These are phyloP conservation scores for Ceratocystis variospora DNA, from an alignment of 2,329 filamentous ascomycete genomes.

Conservation along the genomic window DNA sequence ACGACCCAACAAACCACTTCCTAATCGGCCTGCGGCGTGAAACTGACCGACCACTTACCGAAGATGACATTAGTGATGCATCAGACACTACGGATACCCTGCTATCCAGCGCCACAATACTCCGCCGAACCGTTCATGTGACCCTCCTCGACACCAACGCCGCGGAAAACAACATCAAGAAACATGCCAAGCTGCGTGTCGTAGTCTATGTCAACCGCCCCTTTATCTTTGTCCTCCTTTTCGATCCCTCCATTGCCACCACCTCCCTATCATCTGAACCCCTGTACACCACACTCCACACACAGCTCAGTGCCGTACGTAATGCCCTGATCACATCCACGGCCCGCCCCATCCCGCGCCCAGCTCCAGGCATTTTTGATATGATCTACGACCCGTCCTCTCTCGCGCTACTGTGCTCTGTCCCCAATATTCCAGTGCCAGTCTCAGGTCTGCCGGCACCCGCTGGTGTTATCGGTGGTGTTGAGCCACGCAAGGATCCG, in stretches of 20 bases:
- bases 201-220: conserved; percentile 61
- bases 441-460: conserved; percentile 20
- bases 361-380: conserved; percentile 39
- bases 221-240: conserved; percentile 67
- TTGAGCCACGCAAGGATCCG: conserved; percentile 22
- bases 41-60: conserved; percentile 35
- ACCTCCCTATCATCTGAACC: conserved; percentile 42
- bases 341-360: conserved; percentile 40
- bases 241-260: conserved; percentile 41
- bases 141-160: conserved; percentile 26
- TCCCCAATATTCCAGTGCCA: conserved; percentile 50
- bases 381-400: conserved; percentile 47
- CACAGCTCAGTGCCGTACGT: conserved; percentile 45
- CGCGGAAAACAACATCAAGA: conserved; percentile 34
- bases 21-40: conserved; percentile 56
- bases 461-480: conserved; percentile 15
- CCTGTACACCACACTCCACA: conserved; percentile 46
- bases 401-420: conserved; percentile 46
- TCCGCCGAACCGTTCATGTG: conserved; percentile 23
- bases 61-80: conserved; percentile 24
- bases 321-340: conserved; percentile 45
- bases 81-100: conserved; percentile 35
- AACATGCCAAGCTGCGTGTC: conserved; percentile 41
- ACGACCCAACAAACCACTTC: conserved; percentile 35
- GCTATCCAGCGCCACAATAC: conserved; percentile 21